Evolutionary conservation across 2,329 filamentous ascomycete genomes (phyloP).

Genomic region (Monilinia polystroma): DNA sequence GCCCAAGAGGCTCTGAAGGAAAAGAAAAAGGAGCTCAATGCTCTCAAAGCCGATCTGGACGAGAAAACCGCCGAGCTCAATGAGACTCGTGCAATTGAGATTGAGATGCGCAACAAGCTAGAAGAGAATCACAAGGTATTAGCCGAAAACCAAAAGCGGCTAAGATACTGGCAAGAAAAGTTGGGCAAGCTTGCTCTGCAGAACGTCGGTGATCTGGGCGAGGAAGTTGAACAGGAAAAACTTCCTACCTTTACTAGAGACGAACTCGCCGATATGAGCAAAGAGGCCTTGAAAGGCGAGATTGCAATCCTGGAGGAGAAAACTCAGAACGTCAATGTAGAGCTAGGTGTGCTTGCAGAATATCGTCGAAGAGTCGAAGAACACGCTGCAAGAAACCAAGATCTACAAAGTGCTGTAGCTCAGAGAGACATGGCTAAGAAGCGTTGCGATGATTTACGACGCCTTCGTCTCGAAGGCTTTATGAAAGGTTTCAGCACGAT

Average conservation of each 20-base stretch:
- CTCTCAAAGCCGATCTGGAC: constrained; percentile 82
- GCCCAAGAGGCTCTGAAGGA: constrained; percentile 74
- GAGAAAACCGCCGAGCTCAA: constrained; percentile 84
- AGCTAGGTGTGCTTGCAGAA: constrained; percentile 83
- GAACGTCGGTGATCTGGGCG: constrained; percentile 70
- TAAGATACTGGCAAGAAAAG: constrained; percentile 87
- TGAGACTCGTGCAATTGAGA: constrained; percentile 82
- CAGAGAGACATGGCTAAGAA: constrained; percentile 86
- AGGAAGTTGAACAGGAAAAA: constrained; percentile 53
- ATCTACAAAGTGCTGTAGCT: constrained; percentile 74
- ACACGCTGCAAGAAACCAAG: constrained; percentile 75
- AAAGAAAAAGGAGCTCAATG: constrained; percentile 77
- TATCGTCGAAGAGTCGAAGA: constrained; percentile 86
- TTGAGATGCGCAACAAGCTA: constrained; percentile 97
- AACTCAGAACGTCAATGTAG: constrained; percentile 82
- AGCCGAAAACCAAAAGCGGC: constrained; percentile 78
- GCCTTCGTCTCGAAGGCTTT: constrained; percentile 89
- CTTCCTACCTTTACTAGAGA: constrained; percentile 77
- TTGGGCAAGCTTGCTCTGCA: constrained; percentile 79
- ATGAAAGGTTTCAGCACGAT: constrained; percentile 97
- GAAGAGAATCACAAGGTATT: constrained; percentile 94
- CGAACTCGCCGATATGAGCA: constrained; percentile 62
- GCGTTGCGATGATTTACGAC: constrained; percentile 86
- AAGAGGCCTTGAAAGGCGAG: constrained; percentile 64
- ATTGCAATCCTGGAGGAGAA: constrained; percentile 69